Base-by-base conservation (phyloP, 495 filamentous ascomycete genomes). In the Penicillium manginii region DNA sequence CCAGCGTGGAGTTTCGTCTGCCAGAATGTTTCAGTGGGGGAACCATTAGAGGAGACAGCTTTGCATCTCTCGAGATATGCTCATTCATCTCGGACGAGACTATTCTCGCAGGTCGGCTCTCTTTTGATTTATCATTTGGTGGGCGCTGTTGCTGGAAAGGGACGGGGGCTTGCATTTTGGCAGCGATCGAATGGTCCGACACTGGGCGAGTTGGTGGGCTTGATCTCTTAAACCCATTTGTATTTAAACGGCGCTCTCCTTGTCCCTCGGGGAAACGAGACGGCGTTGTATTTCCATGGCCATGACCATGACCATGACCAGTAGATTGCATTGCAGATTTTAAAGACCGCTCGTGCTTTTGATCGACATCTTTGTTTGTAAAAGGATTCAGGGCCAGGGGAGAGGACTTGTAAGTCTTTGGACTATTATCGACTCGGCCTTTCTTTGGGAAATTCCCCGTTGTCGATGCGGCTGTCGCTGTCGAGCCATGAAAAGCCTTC, bases 331-430 rank as follows among this genome's bases (percentile, higher is more conserved):
- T 42, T 15, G 39, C 39, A 12, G 33, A 37, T 12, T 37, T 37
- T 37, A 10, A 14, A 37, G 33, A 12, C 15, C 15, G 33, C 11
- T 4, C 11, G 2, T 42, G 33, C 26, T 47, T 35, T 39, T 2
- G 48, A 5, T 50, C 19, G 4, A 22, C 31, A 11, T 53, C 54
- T 17, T 64, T 31, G 7, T 48, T 62, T n/a, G 60, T 50, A 29
- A 53, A 53, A 10, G 68, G 57, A 17, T 66, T 63, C 47, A 64
- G 60, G 11, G 74, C 63, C 18, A 77, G 67, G 21, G 73, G 73
- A 2, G 74, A 78, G 2, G 73, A 69, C 51, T 69, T 74, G 60
- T 73, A 73, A 2, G 19, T 60, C 18, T 54, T 59, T 26, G 61
- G 21, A 10, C 52, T 46, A 8, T 48, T 40, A 22, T 65, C 55